Base-by-base conservation (phyloP, 768 basidiomycete genomes). In the Lactifluus hygrophoroides region DNA sequence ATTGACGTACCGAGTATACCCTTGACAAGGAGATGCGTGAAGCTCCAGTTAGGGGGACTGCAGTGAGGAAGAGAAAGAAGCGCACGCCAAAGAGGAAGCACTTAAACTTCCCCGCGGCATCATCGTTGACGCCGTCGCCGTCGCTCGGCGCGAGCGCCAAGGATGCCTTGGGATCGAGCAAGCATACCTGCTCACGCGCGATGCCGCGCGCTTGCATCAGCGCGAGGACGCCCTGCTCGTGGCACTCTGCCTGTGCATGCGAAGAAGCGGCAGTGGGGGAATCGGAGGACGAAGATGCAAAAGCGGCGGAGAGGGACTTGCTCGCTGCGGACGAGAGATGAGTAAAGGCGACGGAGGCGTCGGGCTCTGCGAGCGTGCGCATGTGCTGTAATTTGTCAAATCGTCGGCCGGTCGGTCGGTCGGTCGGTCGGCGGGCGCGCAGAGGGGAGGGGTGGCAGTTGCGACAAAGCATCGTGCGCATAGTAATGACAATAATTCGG, bases 51-150 rank as follows among this genome's bases (percentile, higher is more conserved):
- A n/a, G n/a, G n/a, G n/a, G n/a, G n/a, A n/a, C n/a, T n/a, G n/a
- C n/a, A n/a, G n/a, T n/a, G 19, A 8, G 3, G 5, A n/a, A 40
- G 21, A 3, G 23, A 71, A 0, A 2, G 6, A 2, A n/a, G 71
- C 85, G 65, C 66, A 85, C 91, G 54, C 94, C 94, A 67, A 95
- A 97, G 37, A 99, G 73, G 74, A 95, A 99, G 79, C 85, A 90
- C 30, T 85, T 78, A 66, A 96, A 98, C 30, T 73, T 68, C 27
- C 82, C 32, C 16, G 38, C 82, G 56, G 40, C 47, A 3, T 5
- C 19, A 1, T 21, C n/a, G 37, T 38, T 17, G 3, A 4, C 16
- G 40, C 16, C 47, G 17, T 85, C 79, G 1, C 83, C 85, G 66
- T 98, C 95, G 51, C 81, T 80, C 0, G 94, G 92, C 0, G 80